phyloP scores from a whole-genome alignment of 2,329 filamentous ascomycete genomes.

The Cladosporium cucumerinum region DNA sequence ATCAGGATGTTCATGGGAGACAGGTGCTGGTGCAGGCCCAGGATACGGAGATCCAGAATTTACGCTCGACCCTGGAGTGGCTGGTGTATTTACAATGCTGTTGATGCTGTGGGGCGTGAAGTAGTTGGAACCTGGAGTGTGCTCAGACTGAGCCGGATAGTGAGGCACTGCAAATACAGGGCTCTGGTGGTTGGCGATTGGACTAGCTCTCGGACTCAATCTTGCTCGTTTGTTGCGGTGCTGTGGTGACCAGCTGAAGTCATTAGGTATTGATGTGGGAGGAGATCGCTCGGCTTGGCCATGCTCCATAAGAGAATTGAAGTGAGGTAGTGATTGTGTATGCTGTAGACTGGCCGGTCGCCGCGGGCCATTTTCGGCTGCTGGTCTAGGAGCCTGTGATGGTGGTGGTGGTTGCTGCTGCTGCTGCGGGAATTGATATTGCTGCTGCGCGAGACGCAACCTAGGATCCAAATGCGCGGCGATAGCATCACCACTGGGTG shows the following conservation, averaged over 20 bases:
- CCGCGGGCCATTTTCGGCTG: neutral
- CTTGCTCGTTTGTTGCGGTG: slow-evolving; percentile 37
- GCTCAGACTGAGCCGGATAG: slow-evolving; percentile 30
- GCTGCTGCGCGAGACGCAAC: slow-evolving; percentile 18
- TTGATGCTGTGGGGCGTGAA: slow-evolving; percentile 41
- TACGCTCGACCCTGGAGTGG: slow-evolving; percentile 42
- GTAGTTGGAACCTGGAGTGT: slow-evolving; percentile 36
- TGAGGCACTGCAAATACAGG: slow-evolving; percentile 30
- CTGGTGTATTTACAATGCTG: slow-evolving; percentile 39
- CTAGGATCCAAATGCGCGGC: slow-evolving; percentile 21
- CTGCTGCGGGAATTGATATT: neutral
- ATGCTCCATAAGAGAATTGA: slow-evolving; percentile 1
- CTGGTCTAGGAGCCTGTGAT: neutral
- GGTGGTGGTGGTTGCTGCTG: neutral
- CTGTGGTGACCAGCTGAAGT: slow-evolving; percentile 34
- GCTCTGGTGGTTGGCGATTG: slow-evolving; percentile 20
- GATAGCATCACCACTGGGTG: slow-evolving; percentile 18
- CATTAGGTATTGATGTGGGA: slow-evolving; percentile 5
- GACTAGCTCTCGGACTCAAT: slow-evolving; percentile 27
- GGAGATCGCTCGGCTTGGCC: slow-evolving; percentile 6
- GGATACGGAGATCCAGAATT: slow-evolving; percentile 29
- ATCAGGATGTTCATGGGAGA: slow-evolving; percentile 41
- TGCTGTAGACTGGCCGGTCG: neutral
- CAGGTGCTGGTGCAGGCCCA: slow-evolving; percentile 15
- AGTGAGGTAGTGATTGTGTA: slow-evolving; percentile 6